Evolutionary conservation across 768 basidiomycete species (phyloP), one percentile per base, ranked within the genome.

Genomic region (Naematelia aurantialba): DNA sequence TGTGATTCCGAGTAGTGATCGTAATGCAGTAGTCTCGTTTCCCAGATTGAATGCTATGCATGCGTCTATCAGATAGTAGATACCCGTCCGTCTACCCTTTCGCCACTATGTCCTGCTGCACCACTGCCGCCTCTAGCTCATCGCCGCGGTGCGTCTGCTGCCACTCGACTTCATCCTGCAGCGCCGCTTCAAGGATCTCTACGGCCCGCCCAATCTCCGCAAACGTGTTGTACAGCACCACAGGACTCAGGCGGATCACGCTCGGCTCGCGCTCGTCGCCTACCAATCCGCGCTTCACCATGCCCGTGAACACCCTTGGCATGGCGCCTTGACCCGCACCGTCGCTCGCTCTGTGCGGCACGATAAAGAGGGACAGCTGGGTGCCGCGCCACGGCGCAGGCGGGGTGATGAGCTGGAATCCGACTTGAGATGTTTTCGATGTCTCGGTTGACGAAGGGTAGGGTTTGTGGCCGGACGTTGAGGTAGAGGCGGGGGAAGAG

Each of bases 331-430:
- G 68, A 55, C 81, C 83, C 27, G 78, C 56, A 5, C 44, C 54
- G n/a, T 56, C 58, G 14, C 25, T 22, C 12, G 46, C 49, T 19
- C 87, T 87, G 14, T 52, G 24, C 0, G 68, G 68, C 24, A 58
- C 34, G 26, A 91, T 78, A 27, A 90, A 78, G 29, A 98, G 79
- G 22, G 91, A 96, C 17, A 99, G 80, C 76, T 98, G 92, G 31
- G 89, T 85, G 2, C 93, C 93, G 54, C 94, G 83, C 59, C 81
- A 80, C 19, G 81, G 80, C 24, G 85, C 81, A 46, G 69, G 76
- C 1, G 96, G 94, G 1, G 94, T 98, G 69, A 98, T 87, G 65
- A 98, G 90, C n/a, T 89, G 90, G 79, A 98, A 96, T 2, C 83
- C 82, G 14, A 79, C 77, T 30, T 30, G 10, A 13, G 5, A 13